Percentiles rank a stretch among this genome's conserved stretches.
These are phyloP conservation scores for Zygosaccharomyces siamensis DNA, from an alignment of 805 yeast species.

Conservation along the genomic window DNA sequence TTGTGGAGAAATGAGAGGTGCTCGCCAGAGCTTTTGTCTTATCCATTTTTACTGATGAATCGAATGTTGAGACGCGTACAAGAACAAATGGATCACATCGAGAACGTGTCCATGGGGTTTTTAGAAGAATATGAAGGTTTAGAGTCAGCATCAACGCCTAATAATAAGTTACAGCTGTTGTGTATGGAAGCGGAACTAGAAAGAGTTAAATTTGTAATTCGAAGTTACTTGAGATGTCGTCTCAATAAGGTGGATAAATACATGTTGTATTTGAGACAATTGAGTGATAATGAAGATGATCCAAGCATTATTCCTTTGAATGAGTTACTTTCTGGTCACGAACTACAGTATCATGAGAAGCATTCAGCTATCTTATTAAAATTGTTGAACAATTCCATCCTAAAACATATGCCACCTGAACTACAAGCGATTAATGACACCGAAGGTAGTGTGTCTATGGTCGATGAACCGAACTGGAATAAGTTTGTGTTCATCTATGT, in stretches of 20 bases:
- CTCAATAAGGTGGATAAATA: slow-evolving; percentile 68
- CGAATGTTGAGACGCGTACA: slow-evolving; percentile 56
- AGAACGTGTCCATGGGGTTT: slow-evolving; percentile 73
- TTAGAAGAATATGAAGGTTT: slow-evolving; percentile 39
- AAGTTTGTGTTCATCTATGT: slow-evolving; percentile 65
- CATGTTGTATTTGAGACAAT: slow-evolving; percentile 52
- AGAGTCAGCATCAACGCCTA: slow-evolving; percentile 6
- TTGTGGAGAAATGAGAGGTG: slow-evolving; percentile 82
- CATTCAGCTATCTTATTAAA: slow-evolving; percentile 62
- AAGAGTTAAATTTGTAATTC: slow-evolving; percentile 71
- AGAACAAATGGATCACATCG: slow-evolving; percentile 69
- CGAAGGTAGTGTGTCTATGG: slow-evolving; percentile 65
- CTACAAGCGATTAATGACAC: slow-evolving; percentile 74
- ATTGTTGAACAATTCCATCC: slow-evolving; percentile 62
- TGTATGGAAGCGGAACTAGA: slow-evolving; percentile 90
- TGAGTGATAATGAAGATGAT: slow-evolving; percentile 32
- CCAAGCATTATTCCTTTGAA: slow-evolving; percentile 17
- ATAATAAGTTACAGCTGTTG: slow-evolving; percentile 62
- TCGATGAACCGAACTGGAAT: slow-evolving; percentile 70
- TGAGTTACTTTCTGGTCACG: slow-evolving; percentile 49
- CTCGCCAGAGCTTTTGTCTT: slow-evolving; percentile 82
- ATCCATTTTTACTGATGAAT: slow-evolving; percentile 55
- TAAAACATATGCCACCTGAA: slow-evolving; percentile 60
- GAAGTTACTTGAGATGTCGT: slow-evolving; percentile 77
- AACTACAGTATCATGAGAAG: slow-evolving; percentile 57